Evolutionary conservation across 805 yeast species (phyloP).

Genomic region (Pichia cabralensis): DNA sequence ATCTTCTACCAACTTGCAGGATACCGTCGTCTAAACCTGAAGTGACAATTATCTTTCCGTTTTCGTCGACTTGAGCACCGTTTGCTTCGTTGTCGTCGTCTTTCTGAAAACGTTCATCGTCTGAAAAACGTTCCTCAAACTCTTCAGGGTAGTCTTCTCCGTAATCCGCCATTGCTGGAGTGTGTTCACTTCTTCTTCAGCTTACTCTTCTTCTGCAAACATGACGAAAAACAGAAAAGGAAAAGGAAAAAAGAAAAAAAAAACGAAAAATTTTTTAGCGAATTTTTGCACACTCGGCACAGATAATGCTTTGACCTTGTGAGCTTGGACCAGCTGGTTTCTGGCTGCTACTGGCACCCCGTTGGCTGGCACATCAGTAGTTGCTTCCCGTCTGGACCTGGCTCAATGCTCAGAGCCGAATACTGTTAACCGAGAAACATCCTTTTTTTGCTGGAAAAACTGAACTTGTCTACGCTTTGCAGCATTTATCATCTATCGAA

Average conservation of each 20-base stretch:
- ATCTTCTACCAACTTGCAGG: conserved; percentile 30
- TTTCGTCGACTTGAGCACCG: conserved; percentile 33
- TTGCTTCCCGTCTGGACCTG: too few relatives aligned
- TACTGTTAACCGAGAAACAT: too few relatives aligned
- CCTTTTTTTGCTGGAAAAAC: too few relatives aligned
- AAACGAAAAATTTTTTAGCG: too few relatives aligned
- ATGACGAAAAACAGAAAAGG: not conserved
- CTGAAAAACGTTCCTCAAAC: conserved; percentile 30
- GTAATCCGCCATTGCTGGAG: conserved; percentile 41
- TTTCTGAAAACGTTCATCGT: conserved; percentile 24
- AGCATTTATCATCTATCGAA: too few relatives aligned
- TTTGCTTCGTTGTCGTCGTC: conserved; percentile 15
- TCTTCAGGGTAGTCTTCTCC: conserved; percentile 41
- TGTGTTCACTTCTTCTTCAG: not conserved
- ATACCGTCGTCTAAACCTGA: conserved; percentile 17
- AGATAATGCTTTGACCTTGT: too few relatives aligned
- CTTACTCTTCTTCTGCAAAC: not conserved
- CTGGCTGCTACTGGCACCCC: too few relatives aligned
- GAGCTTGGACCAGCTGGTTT: too few relatives aligned
- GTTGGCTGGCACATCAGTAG: too few relatives aligned
- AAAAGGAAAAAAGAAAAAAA: not conserved
- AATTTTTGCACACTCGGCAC: too few relatives aligned
- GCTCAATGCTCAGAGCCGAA: too few relatives aligned
- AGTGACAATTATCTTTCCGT: conserved; percentile 57
- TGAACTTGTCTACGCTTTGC: too few relatives aligned